Evolutionary conservation across 2,329 filamentous ascomycete genomes (phyloP).

Genomic region (Colletotrichum destructivum): DNA sequence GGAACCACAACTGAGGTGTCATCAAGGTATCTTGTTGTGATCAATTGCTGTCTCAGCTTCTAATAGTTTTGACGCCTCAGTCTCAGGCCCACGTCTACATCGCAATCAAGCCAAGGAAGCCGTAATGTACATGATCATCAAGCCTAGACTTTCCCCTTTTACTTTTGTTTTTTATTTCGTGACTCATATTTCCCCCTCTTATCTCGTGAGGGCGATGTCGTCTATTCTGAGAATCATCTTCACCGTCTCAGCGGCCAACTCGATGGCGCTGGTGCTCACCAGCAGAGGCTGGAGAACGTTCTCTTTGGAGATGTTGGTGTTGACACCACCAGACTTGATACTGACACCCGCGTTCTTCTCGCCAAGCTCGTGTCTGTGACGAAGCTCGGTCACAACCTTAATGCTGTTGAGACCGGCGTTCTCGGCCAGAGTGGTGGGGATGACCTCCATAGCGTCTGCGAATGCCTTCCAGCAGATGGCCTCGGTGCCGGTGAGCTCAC

Average conservation of each 20-base stretch:
- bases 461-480: slow-evolving; percentile 99
- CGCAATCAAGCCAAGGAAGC: slow-evolving; percentile 39
- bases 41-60: slow-evolving; percentile 42
- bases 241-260: slow-evolving; percentile 97
- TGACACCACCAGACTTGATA: slow-evolving; percentile 97
- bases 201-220: slow-evolving; percentile 76
- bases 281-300: slow-evolving; percentile 96
- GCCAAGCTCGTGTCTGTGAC: slow-evolving; percentile 94
- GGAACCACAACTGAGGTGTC: slow-evolving; percentile 18
- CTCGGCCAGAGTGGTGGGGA: slow-evolving; percentile 96
- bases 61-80: slow-evolving; percentile 41
- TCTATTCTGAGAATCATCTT: slow-evolving; percentile 88
- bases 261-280: slow-evolving; percentile 97
- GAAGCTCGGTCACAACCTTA: slow-evolving; percentile 96
- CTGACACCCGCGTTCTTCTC: slow-evolving; percentile 97
- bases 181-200: slow-evolving; percentile 36
- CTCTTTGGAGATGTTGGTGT: slow-evolving; percentile 96
- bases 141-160: slow-evolving; percentile 39
- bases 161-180: slow-evolving; percentile 38
- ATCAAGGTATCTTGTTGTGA: slow-evolving; percentile 42
- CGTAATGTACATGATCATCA: slow-evolving; percentile 42
- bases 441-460: slow-evolving; percentile 96
- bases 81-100: slow-evolving; percentile 40
- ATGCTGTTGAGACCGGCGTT: slow-evolving; percentile 98
- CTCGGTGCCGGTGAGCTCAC: slow-evolving; percentile 90